Evolutionary conservation across 1,139 yeast genomes (phyloP), one percentile per base, ranked within the genome.

Genomic region (Pichia cactophila): DNA sequence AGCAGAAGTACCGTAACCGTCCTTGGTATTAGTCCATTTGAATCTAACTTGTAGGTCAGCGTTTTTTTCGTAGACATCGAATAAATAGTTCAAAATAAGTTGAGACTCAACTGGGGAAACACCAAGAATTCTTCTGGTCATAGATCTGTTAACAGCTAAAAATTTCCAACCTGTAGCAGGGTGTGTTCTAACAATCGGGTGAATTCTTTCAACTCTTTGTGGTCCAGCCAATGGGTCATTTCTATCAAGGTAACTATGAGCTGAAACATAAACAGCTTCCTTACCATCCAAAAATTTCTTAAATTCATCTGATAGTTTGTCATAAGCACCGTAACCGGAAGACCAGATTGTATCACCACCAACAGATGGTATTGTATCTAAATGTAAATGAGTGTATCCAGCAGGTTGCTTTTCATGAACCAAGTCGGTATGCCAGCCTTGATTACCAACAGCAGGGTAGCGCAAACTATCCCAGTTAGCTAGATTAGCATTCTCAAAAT

Each of bases 121-220:
- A 0, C 79, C 80, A 33, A 73, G 70, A 51, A 74, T 74, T 43
- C 74, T 61, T 38, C 56, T 65, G 7, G 77, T 69, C 72, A 66
- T 68, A 12, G 67, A 56, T 47, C 77, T 64, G 64, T 74, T 75
- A 44, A 75, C 76, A 55, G 58, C 73, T 57, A 75, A 64, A 5
- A 72, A 66, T 61, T 75, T 75, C 78, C 78, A 74, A 3, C 79
- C 79, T 33, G 80, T 75, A n/a, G 72, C 77, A 17, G 80, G 80
- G 54, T 75, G 77, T 2, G 78, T 74, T 62, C 78, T 68, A 33
- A 75, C 69, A 23, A 75, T 39, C 2, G 78, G 78, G 57, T 75
- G 80, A 48, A 64, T 69, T 56, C 76, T 67, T 52, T 71, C 75
- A 50, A 74, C 62, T 38, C 71, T 60, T 59, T 66, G 67, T 26